phyloP scores from a whole-genome alignment of 305 asterid genomes.

The Fraxinus velutina region DNA sequence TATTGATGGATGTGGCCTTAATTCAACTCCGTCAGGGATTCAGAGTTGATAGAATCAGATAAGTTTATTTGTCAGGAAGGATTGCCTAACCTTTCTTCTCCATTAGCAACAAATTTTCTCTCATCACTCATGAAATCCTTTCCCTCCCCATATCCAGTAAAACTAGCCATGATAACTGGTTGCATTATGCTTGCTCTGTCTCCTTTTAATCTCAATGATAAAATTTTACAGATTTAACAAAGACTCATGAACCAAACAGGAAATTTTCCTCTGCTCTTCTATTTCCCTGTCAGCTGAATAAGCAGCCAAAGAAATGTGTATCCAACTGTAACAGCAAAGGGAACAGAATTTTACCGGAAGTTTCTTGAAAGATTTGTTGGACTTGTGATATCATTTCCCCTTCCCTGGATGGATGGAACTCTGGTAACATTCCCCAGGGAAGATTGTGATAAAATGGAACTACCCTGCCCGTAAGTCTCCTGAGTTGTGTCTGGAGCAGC shows the following conservation, averaged over 20 bases:
- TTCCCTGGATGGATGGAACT: constrained; percentile 44
- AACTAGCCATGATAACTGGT: background rate
- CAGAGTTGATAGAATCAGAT: background rate
- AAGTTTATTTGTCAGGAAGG: background rate
- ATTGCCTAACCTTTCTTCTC: background rate
- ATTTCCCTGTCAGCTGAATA: background rate
- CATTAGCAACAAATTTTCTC: background rate
- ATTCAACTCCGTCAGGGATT: background rate
- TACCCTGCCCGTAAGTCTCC: constrained; percentile 48
- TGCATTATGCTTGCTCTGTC: constrained; percentile 17
- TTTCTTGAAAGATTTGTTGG: constrained; percentile 65
- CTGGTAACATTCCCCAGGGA: constrained; percentile 40
- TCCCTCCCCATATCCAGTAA: background rate
- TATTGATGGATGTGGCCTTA: background rate
- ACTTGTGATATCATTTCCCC: constrained; percentile 63
- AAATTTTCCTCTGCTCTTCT: background rate
- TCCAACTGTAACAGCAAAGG: constrained; percentile 20
- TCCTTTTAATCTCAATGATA: constrained; percentile 13
- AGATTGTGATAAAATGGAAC: constrained; percentile 50
- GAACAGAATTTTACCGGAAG: constrained; percentile 59
- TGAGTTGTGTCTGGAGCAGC: constrained; percentile 64
- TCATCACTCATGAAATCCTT: background rate
- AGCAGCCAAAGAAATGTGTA: background rate
- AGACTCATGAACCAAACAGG: background rate
- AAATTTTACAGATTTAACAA: constrained; percentile 3